Evolutionary conservation across 495 filamentous ascomycete genomes (phyloP).

Genomic region (Oidiodendron maius): DNA sequence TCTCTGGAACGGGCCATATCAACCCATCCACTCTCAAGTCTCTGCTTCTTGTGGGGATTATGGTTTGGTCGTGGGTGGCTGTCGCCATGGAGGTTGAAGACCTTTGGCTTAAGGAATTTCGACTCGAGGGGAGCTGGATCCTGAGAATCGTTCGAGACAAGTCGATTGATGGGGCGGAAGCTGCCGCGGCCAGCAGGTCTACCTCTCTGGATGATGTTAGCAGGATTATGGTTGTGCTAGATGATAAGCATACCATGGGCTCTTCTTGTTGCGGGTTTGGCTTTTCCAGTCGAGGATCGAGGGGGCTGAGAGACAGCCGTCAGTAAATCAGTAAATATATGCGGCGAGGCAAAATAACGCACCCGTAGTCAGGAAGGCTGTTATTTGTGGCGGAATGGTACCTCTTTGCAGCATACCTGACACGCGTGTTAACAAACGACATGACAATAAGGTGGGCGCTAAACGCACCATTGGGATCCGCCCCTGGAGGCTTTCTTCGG

Average conservation of each 20-base stretch:
- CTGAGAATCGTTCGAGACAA: not conserved
- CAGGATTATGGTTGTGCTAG: too few relatives aligned
- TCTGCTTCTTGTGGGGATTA: conserved; percentile 6
- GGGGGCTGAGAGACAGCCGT: not conserved
- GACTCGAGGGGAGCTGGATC: not conserved
- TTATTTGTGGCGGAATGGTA: not conserved
- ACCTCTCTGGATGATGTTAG: too few relatives aligned
- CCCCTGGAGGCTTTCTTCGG: too few relatives aligned
- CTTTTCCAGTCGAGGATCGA: not conserved
- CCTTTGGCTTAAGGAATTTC: not conserved
- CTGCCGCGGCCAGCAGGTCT: too few relatives aligned
- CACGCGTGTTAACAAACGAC: not conserved
- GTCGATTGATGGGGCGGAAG: not conserved
- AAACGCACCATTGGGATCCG: not conserved
- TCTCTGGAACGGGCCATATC: not conserved
- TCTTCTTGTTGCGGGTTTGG: not conserved
- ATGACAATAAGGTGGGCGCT: not conserved
- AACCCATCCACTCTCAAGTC: not conserved
- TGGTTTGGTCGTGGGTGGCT: not conserved
- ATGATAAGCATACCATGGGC: not conserved
- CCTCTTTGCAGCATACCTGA: not conserved
- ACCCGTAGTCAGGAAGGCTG: not conserved
- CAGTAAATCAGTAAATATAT: not conserved
- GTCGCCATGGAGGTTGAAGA: not conserved
- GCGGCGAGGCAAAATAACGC: not conserved